A percentile compares a stretch with the other conserved stretches of the same genome.
Conservation (phyloP, 768 basidiomycete species). For the Podaxis rugospora region DNA sequence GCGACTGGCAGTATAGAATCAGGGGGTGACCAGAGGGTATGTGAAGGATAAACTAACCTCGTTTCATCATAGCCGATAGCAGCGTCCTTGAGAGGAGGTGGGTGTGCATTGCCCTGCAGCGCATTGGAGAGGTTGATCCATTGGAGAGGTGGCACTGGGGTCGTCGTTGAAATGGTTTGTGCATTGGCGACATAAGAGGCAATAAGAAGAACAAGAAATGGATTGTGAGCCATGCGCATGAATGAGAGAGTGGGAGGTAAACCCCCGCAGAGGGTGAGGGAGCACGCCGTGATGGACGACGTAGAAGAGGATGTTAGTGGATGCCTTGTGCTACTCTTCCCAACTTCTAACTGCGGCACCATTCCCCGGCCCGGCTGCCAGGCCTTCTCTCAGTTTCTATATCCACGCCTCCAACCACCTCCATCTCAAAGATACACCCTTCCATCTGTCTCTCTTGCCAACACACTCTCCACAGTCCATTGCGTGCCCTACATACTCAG, state of each 20-base stretch:
- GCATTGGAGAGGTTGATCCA: slow-evolving; percentile 69
- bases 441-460: not conserved
- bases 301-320: not conserved
- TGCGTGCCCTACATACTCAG: not conserved
- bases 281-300: slow-evolving; percentile 12
- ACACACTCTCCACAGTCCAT: not conserved
- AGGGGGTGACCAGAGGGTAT: slow-evolving; percentile 10
- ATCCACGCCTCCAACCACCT: not conserved
- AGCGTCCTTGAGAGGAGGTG: slow-evolving; percentile 66
- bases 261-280: slow-evolving; percentile 11
- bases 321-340: not conserved
- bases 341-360: not conserved
- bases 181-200: slow-evolving; percentile 26
- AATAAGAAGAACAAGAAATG: slow-evolving; percentile 21
- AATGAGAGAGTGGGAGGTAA: slow-evolving; percentile 5
- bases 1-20: slow-evolving; percentile 38
- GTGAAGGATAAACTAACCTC: slow-evolving; percentile 24
- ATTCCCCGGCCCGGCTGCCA: slow-evolving; percentile 1
- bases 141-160: slow-evolving; percentile 60
- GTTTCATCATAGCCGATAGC: slow-evolving; percentile 60
- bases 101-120: slow-evolving; percentile 47
- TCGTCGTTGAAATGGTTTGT: slow-evolving; percentile 48
- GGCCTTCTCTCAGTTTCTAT: not conserved
- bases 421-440: not conserved
- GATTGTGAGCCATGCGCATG: slow-evolving; percentile 27